These are phyloP conservation scores for Podila epicladia DNA, from an alignment of 192 early-diverging fungal genomes.

Conservation along the genomic window DNA sequence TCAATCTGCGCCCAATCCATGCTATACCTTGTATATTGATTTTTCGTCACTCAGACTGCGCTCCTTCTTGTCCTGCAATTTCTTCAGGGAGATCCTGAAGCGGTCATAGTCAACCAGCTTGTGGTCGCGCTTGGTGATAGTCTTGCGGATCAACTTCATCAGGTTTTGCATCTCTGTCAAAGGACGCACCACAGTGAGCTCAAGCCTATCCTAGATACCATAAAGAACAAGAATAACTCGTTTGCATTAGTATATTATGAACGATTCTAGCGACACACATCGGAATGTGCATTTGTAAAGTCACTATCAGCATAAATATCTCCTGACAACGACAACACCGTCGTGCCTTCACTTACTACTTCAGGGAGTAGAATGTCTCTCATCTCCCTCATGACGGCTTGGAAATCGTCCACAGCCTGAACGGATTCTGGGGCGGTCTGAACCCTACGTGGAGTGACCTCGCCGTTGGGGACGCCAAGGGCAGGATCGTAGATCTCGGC, in stretches of 20 bases:
- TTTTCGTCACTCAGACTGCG: slow-evolving; percentile 72
- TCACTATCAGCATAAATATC: background rate
- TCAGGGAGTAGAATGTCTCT: slow-evolving; percentile 50
- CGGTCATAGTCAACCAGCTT: slow-evolving; percentile 96
- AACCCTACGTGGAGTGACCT: slow-evolving; percentile 31
- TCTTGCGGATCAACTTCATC: slow-evolving; percentile 81
- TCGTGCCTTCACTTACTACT: slow-evolving; percentile 30
- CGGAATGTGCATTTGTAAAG: background rate
- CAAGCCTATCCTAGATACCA: slow-evolving; percentile 66
- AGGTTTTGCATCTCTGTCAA: slow-evolving; percentile 78
- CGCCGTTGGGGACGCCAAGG: slow-evolving; percentile 16
- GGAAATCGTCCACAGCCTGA: slow-evolving; percentile 44
- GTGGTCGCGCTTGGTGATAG: slow-evolving; percentile 90
- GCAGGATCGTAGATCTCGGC: slow-evolving; percentile 50
- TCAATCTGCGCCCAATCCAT: background rate
- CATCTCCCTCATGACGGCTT: slow-evolving; percentile 39
- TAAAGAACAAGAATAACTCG: background rate
- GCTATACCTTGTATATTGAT: slow-evolving; percentile 64
- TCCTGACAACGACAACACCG: background rate
- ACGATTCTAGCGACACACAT: no score
- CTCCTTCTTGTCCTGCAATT: slow-evolving; percentile 76
- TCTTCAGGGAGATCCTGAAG: slow-evolving; percentile 74
- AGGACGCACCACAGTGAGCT: slow-evolving; percentile 81
- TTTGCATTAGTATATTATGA: no score
- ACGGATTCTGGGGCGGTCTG: slow-evolving; percentile 47